Conservation (phyloP, 106 monocot genomes). For the Phalaenopsis aphrodite region DNA sequence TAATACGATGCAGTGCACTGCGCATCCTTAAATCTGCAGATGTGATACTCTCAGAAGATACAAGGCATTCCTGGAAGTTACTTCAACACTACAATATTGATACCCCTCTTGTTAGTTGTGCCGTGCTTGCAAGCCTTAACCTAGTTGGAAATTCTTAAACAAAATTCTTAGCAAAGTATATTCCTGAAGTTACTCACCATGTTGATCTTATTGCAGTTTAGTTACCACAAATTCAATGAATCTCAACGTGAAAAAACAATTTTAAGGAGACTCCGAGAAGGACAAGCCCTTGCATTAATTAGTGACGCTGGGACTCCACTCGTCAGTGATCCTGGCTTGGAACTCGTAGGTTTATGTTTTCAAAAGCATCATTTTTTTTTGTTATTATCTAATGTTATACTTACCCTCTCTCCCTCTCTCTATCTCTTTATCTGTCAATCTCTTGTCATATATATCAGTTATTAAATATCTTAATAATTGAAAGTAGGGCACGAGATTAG, state of each 20-base stretch:
- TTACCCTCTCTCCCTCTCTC: neutral
- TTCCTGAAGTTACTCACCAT: neutral
- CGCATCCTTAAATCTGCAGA: conserved; percentile 79
- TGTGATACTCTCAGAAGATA: conserved; percentile 96
- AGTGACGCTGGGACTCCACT: conserved; percentile 97
- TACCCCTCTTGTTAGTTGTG: conserved; percentile 64
- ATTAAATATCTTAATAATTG: too few relatives aligned
- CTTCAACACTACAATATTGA: conserved; percentile 80
- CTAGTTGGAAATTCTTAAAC: neutral
- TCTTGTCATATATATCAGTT: too few relatives aligned
- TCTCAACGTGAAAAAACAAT: conserved; percentile 55
- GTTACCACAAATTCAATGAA: conserved; percentile 97
- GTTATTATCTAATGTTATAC: neutral
- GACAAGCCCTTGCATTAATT: conserved; percentile 78
- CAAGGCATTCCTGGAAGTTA: conserved; percentile 86
- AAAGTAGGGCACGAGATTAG: too few relatives aligned
- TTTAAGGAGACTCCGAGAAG: conserved; percentile 65
- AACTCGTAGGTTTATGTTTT: conserved; percentile 46
- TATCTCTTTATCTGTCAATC: too few relatives aligned
- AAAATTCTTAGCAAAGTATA: neutral
- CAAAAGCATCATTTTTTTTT: neutral
- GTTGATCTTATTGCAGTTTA: conserved; percentile 55
- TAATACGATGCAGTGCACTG: conserved; percentile 56
- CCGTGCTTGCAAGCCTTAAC: neutral
- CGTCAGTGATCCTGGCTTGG: conserved; percentile 88